Base-by-base conservation (phyloP, 179 eudicot genomes). In the Spergularia azorica region DNA sequence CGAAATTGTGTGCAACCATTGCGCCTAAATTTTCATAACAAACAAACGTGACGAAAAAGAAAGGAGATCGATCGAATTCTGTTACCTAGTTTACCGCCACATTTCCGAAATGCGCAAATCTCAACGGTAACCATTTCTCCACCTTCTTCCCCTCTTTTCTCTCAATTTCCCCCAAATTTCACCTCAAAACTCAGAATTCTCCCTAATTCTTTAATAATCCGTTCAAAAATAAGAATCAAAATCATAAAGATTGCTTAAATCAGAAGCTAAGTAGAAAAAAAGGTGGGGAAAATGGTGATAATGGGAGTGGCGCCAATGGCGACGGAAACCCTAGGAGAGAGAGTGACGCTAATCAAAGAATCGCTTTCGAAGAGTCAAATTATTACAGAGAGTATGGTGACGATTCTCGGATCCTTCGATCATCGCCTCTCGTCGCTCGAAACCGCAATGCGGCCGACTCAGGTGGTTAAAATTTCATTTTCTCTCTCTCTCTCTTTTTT, bases 391-490 rank as follows among this genome's bases (percentile, higher is more conserved):
- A 83, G 71, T 76, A 88, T 90, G 90, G 89, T 91, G 50, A 20
- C 86, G 72, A 91, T 88, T 67, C 88, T 90, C n/a, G 96, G 96
- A 32, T 91, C 94, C 64, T 91, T 91, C 57, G 96, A 91, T 77
- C 94, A 86, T 76, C 96, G 96, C 20, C 89, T 91, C 64, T 91
- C 94, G 17, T 89, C 96, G 72, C 94, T 91, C 59, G 94, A 91
- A 81, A 91, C 96, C 59, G 93, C 96, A 77, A 91, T 91, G 96
- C 92, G 96, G 15, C 96, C 96, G 59, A 91, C 92, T 38, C 94
- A 90, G 94, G 91, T 80, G 52, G 41, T 10, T 14, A 12, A 12
- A 5, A 13, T 20, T 55, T 21, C 20, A 16, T 52, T 61, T 38
- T 59, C 21, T 41, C 52, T 59, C 21, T 46, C 39, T 6, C 21